These are phyloP conservation scores for Boletus rubroflammeus DNA, from an alignment of 768 basidiomycete genomes.

Conservation along the genomic window DNA sequence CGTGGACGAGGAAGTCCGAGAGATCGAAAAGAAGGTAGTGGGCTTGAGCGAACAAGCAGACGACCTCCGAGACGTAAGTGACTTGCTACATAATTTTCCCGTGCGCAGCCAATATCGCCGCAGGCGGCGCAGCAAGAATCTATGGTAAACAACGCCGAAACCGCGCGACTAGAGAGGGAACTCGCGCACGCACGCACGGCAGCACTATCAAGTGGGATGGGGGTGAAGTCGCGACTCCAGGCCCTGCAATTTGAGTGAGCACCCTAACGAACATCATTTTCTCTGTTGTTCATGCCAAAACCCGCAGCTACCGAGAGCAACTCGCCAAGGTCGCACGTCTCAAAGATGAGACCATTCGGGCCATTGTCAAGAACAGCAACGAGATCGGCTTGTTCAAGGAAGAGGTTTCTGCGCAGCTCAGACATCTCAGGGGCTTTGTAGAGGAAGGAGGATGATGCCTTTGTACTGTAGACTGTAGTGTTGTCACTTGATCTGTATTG, in stretches of 20 bases:
- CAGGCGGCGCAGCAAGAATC: constrained; percentile 80
- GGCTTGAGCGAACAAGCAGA: constrained; percentile 73
- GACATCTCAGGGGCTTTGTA: constrained; percentile 65
- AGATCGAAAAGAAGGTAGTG: constrained; percentile 69
- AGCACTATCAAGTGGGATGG: constrained; percentile 77
- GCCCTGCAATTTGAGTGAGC: constrained; percentile 72
- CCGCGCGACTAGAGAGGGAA: constrained; percentile 64
- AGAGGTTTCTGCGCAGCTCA: constrained; percentile 67
- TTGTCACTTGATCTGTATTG: neutral
- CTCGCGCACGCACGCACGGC: constrained; percentile 71
- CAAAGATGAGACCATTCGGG: constrained; percentile 75
- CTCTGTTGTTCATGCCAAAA: neutral
- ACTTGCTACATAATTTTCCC: neutral
- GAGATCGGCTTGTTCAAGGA: constrained; percentile 82
- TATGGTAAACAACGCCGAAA: constrained; percentile 60
- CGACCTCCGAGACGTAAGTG: constrained; percentile 71
- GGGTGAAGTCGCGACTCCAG: constrained; percentile 74
- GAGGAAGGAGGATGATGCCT: constrained; percentile 42
- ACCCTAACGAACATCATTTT: neutral
- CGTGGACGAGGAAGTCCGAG: constrained; percentile 70
- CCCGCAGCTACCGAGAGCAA: constrained; percentile 69
- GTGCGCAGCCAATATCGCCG: constrained; percentile 1
- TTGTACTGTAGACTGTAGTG: neutral
- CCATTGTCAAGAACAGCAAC: constrained; percentile 80
- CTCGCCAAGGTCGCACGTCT: constrained; percentile 69